phyloP scores from a whole-genome alignment of 345 rosid genomes.

The Camelina hispida region DNA sequence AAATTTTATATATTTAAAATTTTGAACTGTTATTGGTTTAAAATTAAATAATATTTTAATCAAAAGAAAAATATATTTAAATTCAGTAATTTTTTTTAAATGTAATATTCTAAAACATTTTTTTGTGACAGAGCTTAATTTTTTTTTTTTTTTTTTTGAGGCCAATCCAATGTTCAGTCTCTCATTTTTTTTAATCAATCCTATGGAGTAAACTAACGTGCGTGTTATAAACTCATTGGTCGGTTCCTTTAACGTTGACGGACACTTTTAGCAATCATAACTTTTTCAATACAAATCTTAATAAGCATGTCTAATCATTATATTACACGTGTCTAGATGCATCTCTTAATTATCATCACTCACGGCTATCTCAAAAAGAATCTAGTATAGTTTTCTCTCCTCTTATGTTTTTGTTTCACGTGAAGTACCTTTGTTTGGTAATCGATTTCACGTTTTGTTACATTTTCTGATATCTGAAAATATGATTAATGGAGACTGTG shows the following conservation, averaged over 20 bases:
- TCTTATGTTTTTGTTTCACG: too few species aligned
- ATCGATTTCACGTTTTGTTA: not conserved
- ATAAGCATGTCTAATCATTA: constrained; percentile 21
- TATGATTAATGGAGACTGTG: not conserved
- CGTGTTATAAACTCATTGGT: constrained; percentile 34
- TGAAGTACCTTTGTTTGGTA: not conserved
- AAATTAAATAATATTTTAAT: too few species aligned
- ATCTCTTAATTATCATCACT: constrained; percentile 10
- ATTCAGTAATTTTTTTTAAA: too few species aligned
- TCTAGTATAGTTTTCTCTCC: not conserved
- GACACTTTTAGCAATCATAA: constrained; percentile 33
- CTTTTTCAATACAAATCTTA: not conserved
- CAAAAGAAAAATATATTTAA: too few species aligned
- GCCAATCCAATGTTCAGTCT: constrained; percentile 8
- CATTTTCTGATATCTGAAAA: not conserved
- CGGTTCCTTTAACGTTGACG: constrained; percentile 35
- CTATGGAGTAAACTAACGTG: constrained; percentile 5
- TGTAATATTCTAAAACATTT: too few species aligned
- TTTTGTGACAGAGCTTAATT: too few species aligned
- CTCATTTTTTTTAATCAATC: not conserved
- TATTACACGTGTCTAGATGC: constrained; percentile 21
- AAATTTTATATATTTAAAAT: too few species aligned
- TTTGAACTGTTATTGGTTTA: too few species aligned
- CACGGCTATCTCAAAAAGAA: not conserved
- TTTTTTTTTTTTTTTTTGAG: too few species aligned